Evolutionary conservation across 169 alveolate species (phyloP).

Genomic region (Cytauxzoon felis): DNA sequence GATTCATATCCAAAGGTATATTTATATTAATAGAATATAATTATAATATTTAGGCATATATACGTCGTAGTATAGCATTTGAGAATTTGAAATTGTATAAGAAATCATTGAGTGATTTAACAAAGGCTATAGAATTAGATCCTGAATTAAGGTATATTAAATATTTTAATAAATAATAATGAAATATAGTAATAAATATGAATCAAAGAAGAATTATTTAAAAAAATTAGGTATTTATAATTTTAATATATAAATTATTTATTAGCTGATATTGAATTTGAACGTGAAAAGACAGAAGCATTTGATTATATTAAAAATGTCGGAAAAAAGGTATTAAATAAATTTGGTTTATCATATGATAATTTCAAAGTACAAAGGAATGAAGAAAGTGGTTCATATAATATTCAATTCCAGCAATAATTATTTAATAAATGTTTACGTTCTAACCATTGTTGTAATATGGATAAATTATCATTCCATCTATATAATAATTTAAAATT

Average conservation of each 20-base stretch:
- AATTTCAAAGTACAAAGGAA: conserved; percentile 89
- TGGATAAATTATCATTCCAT: conserved; percentile 8
- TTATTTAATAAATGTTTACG: conserved; percentile 3
- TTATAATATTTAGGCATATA: conserved; percentile 48
- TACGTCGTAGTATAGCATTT: conserved; percentile 80
- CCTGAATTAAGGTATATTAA: conserved; percentile 63
- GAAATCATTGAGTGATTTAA: conserved; percentile 81
- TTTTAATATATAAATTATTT: conserved; percentile 1
- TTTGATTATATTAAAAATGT: conserved; percentile 89
- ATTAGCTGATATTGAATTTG: conserved; percentile 80
- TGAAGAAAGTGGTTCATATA: conserved; percentile 89
- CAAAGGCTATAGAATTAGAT: conserved; percentile 81
- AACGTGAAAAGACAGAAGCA: conserved; percentile 89
- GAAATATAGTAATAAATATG: conserved; percentile 14
- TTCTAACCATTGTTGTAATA: conserved; percentile 6
- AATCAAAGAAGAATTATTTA: conserved; percentile 15
- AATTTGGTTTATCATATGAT: conserved; percentile 89
- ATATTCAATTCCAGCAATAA: conserved; percentile 85
- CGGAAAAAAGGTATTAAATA: conserved; percentile 90
- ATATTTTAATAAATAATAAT: not conserved
- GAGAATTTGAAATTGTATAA: conserved; percentile 81
- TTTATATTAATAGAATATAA: not conserved
- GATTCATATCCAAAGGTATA: conserved; percentile 69
- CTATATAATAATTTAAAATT: not conserved
- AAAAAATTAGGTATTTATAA: conserved; percentile 40